These are phyloP conservation scores for Hericium alpestre DNA, from an alignment of 768 basidiomycete genomes.

Conservation along the genomic window DNA sequence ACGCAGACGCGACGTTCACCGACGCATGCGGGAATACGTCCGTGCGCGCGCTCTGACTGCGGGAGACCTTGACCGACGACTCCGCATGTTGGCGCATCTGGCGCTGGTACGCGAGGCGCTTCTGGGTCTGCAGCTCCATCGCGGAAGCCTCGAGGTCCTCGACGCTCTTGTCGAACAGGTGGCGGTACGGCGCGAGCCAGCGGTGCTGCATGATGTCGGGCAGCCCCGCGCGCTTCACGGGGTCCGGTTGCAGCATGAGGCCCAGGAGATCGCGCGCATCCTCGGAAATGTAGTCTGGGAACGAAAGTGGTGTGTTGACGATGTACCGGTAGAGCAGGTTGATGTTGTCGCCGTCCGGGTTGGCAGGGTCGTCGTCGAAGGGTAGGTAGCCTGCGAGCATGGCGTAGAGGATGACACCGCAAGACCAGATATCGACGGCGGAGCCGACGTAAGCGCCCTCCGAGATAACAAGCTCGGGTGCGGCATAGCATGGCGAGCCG, in stretches of 20 bases:
- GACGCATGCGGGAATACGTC: slow-evolving; percentile 29
- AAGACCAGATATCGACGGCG: slow-evolving; percentile 96
- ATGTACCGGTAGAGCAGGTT: slow-evolving; percentile 98
- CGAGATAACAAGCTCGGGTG: slow-evolving; percentile 93
- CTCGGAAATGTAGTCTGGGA: slow-evolving; percentile 88
- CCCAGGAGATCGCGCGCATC: slow-evolving; percentile 76
- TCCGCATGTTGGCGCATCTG: slow-evolving; percentile 55
- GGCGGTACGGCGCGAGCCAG: slow-evolving; percentile 65
- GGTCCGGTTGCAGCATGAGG: slow-evolving; percentile 93
- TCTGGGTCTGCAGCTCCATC: slow-evolving; percentile 77
- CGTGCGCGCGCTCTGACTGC: slow-evolving; percentile 48
- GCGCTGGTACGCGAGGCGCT: slow-evolving; percentile 69
- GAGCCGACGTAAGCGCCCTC: slow-evolving; percentile 96
- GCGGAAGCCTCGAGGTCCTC: slow-evolving; percentile 73
- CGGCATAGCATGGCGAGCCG: slow-evolving; percentile 95
- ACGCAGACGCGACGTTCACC: slow-evolving; percentile 18
- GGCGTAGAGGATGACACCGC: slow-evolving; percentile 91
- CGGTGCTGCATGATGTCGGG: slow-evolving; percentile 74
- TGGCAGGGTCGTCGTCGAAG: slow-evolving; percentile 97
- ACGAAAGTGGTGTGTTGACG: slow-evolving; percentile 90
- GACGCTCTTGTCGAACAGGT: slow-evolving; percentile 58
- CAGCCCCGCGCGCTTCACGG: slow-evolving; percentile 66
- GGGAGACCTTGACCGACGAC: slow-evolving; percentile 23
- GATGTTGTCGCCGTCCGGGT: slow-evolving; percentile 99
- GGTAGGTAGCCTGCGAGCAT: slow-evolving; percentile 98